A percentile compares a stretch with the other conserved stretches of the same genome.
These are phyloP conservation scores for Colletotrichum gloeosporioides DNA, from an alignment of 2,329 filamentous ascomycete genomes.

Conservation along the genomic window DNA sequence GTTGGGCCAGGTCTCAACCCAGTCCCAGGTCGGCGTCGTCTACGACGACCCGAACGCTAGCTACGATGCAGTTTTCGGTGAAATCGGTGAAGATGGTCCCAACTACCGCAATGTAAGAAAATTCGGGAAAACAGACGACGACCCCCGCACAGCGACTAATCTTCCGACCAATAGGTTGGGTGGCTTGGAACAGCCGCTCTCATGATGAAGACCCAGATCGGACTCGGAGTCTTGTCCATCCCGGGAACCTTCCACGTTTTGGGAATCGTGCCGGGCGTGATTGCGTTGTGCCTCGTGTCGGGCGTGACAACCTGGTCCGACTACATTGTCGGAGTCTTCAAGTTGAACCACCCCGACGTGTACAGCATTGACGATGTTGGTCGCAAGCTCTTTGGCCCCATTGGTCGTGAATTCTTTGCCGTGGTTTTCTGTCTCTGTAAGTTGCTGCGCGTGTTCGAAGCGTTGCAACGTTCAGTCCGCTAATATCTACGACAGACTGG, in stretches of 20 bases:
- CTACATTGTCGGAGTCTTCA: slow-evolving; percentile 56
- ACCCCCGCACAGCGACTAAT: not conserved
- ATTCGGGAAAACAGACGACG: not conserved
- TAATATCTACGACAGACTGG: slow-evolving; percentile 23
- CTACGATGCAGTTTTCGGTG: slow-evolving; percentile 35
- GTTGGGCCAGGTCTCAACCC: not conserved
- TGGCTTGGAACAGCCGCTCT: slow-evolving; percentile 47
- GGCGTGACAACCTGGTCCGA: slow-evolving; percentile 53
- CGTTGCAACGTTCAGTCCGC: not conserved
- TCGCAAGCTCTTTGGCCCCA: slow-evolving; percentile 50
- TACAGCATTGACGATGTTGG: slow-evolving; percentile 60
- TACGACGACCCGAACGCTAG: not conserved
- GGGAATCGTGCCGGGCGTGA: slow-evolving; percentile 53
- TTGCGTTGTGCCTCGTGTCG: slow-evolving; percentile 44
- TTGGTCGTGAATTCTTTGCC: slow-evolving; percentile 48
- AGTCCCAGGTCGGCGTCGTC: slow-evolving; percentile 10
- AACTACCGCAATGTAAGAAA: slow-evolving; percentile 34
- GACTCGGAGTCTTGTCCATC: slow-evolving; percentile 54
- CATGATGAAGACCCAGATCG: slow-evolving; percentile 52
- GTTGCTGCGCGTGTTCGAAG: not conserved
- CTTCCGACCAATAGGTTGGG: slow-evolving; percentile 34
- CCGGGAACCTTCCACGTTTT: slow-evolving; percentile 49
- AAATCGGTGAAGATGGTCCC: slow-evolving; percentile 32
- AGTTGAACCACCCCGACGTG: slow-evolving; percentile 51
- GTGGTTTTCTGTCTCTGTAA: slow-evolving; percentile 38